Evolutionary conservation across 163 green algal species (phyloP).

Genomic region (Scenedesmus sp.): DNA sequence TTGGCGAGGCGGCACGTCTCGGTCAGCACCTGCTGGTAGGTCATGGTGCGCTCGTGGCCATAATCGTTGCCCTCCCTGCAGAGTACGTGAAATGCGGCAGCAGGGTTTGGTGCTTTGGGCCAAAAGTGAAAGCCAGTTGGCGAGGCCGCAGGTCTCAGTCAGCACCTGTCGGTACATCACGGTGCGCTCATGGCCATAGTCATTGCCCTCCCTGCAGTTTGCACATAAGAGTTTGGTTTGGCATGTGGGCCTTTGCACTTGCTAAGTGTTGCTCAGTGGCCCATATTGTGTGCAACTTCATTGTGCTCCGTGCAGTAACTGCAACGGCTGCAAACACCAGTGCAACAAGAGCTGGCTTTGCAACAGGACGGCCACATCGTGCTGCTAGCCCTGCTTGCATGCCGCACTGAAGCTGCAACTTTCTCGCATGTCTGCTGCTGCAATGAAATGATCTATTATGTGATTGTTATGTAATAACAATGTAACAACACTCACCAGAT

Average conservation of each 20-base stretch:
- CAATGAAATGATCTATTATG: no score
- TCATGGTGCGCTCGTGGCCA: slow-evolving; percentile 71
- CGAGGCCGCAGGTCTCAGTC: slow-evolving; percentile 35
- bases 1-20: slow-evolving; percentile 77
- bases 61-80: slow-evolving; percentile 85
- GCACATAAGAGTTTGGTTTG: no score
- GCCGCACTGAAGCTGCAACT: background rate
- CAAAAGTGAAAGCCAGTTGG: background rate
- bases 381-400: background rate
- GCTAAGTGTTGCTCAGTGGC: no score
- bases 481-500: slow-evolving; percentile 79
- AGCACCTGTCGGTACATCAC: slow-evolving; percentile 85
- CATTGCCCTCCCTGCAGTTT: slow-evolving; percentile 79
- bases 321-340: no score
- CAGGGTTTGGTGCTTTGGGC: no score
- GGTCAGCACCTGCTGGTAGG: slow-evolving; percentile 77
- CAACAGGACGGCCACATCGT: background rate
- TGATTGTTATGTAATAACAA: no score
- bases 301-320: no score
- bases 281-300: no score
- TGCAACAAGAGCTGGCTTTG: no score
- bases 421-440: background rate
- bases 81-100: background rate
- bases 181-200: slow-evolving; percentile 60
- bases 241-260: no score